Percentiles rank a stretch among this genome's conserved stretches.
phyloP scores from a whole-genome alignment of 179 eudicot genomes.

The Gypsophila paniculata region DNA sequence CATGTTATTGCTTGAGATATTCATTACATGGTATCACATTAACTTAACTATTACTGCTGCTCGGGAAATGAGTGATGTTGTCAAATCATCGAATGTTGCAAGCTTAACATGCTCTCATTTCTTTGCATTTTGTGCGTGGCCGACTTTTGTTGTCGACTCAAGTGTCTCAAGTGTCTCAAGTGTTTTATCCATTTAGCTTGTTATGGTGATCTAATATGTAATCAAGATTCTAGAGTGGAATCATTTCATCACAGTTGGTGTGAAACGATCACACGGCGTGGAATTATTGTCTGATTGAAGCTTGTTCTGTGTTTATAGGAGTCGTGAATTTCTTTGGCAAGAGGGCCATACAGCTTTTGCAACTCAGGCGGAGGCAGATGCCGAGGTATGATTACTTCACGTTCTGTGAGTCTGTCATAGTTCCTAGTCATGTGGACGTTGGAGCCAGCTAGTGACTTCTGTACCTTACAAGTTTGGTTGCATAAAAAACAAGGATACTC shows the following conservation, averaged over 20 bases:
- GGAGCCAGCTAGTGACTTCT: background rate
- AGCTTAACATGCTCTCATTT: background rate
- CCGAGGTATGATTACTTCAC: constrained; percentile 51
- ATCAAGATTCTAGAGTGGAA: background rate
- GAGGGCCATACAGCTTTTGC: constrained; percentile 99
- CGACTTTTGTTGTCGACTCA: background rate
- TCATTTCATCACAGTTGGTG: background rate
- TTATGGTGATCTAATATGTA: background rate
- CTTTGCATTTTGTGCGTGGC: background rate
- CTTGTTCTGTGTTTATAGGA: constrained; percentile 50
- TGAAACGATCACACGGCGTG: background rate
- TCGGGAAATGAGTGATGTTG: background rate
- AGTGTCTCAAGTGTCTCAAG: background rate
- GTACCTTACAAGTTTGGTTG: background rate
- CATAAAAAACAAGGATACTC: background rate
- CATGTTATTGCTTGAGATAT: background rate
- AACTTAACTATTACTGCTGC: background rate
- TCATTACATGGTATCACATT: background rate
- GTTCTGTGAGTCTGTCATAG: background rate
- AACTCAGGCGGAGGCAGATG: constrained; percentile 86
- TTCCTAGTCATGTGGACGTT: background rate
- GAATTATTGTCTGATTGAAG: constrained; percentile 3
- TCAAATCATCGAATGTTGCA: background rate
- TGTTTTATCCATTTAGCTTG: background rate
- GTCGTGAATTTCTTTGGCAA: constrained; percentile 99